These are phyloP conservation scores for Strigomonas culicis DNA, from an alignment of 208 protist genomes.

Conservation along the genomic window DNA sequence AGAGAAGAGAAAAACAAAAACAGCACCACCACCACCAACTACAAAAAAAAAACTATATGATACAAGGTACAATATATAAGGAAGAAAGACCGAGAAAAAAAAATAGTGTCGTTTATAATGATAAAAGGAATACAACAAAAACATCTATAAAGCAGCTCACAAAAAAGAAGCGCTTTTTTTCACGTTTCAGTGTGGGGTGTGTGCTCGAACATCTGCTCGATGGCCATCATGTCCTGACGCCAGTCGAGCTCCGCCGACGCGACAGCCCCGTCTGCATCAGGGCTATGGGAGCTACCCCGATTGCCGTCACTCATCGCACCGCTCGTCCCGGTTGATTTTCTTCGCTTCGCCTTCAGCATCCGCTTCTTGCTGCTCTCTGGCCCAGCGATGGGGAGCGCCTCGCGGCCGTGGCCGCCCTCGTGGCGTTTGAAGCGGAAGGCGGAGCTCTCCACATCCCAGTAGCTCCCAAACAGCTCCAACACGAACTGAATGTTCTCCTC, in stretches of 20 bases:
- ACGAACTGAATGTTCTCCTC: background rate
- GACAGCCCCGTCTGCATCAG: too few relatives aligned
- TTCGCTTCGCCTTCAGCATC: too few relatives aligned
- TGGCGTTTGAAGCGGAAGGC: too few relatives aligned
- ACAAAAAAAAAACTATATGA: background rate
- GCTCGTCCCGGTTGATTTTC: too few relatives aligned
- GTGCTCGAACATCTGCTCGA: background rate
- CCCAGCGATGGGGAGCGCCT: too few relatives aligned
- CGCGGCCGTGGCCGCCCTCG: too few relatives aligned
- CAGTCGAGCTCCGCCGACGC: too few relatives aligned
- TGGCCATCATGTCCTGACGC: too few relatives aligned
- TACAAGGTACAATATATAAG: background rate
- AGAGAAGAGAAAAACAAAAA: background rate
- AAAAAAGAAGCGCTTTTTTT: background rate
- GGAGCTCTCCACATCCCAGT: background rate
- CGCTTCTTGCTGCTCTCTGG: too few relatives aligned
- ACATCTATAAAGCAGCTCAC: background rate
- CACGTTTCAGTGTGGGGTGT: background rate
- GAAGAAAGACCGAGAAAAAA: background rate
- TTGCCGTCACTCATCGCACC: too few relatives aligned
- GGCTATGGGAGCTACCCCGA: too few relatives aligned
- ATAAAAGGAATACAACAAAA: background rate
- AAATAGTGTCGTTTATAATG: background rate
- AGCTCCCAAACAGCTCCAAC: background rate
- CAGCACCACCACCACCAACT: background rate